phyloP scores from a whole-genome alignment of 2,329 filamentous ascomycete genomes.

The Penicillium sp. region DNA sequence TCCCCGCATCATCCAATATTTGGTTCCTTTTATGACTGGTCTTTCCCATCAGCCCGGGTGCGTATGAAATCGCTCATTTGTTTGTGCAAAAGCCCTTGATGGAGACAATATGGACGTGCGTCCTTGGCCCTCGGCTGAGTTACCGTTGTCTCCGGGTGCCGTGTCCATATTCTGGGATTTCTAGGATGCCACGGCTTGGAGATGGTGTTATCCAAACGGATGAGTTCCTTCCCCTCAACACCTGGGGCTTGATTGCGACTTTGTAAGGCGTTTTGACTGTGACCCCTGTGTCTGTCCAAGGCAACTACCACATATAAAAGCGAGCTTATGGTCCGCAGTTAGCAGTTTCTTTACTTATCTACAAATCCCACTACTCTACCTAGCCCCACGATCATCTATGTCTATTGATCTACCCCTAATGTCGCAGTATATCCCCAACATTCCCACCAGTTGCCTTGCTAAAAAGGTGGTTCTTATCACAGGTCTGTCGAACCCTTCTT shows the following conservation, averaged over 20 bases:
- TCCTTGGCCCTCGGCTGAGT: neutral
- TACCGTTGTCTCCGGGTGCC: neutral
- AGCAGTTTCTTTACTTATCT: neutral
- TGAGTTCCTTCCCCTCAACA: neutral
- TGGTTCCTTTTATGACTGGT: neutral
- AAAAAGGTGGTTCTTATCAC: slow-evolving; percentile 25
- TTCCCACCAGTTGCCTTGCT: slow-evolving; percentile 16
- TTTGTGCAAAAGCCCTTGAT: neutral
- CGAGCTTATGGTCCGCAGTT: neutral
- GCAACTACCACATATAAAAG: neutral
- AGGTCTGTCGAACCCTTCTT: slow-evolving; percentile 10
- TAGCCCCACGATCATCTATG: slow-evolving; percentile 1
- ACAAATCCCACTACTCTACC: neutral
- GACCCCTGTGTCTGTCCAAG: neutral
- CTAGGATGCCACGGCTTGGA: neutral
- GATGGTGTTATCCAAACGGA: neutral
- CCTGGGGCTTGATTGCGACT: neutral
- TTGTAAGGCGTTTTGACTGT: neutral
- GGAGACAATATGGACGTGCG: neutral
- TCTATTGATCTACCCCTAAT: slow-evolving; percentile 11
- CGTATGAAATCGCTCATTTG: neutral
- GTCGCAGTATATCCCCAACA: slow-evolving; percentile 22
- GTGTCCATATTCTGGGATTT: neutral
- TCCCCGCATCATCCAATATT: neutral
- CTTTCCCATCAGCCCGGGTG: neutral